Evolutionary conservation across 371 early-diverging fungal species (phyloP), one percentile per base, ranked within the genome.

Genomic region (Capniomyces stellatus): DNA sequence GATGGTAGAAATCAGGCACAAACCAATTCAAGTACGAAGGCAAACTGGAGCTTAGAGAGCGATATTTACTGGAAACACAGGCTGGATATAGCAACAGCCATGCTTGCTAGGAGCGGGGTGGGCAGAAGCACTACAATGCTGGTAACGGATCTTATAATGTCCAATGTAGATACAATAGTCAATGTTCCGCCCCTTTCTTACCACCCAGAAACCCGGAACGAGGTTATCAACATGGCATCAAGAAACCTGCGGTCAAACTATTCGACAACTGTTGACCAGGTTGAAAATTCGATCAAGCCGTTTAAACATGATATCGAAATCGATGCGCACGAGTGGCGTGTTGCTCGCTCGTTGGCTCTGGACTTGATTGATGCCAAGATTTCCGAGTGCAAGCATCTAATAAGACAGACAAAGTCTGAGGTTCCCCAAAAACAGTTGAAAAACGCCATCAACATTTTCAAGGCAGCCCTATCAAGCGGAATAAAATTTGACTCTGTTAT

Each of bases 211-310:
- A 83, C 91, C 0, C 75, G 83, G n/a, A 69, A 75, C 12, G 77
- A 85, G 25, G 77, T 95, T 51, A 70, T 86, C 62, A 75, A 78
- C 44, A 86, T 90, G 59, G 81, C 82, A 6, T 77, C 80, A 52
- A 87, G 85, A 40, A 81, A 93, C 41, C 55, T 97, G 58, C 78
- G 87, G 30, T 71, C 72, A 49, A 88, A 92, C 53, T 88, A 85
- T 64, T 76, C 85, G 48, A 71, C 84, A 1, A 85, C 89, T 0
- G 83, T 90, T 10, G 96, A 95, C 59, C 93, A 92, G 68, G 95
- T 97, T 4, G 98, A 97, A 62, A 95, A 94, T 67, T 89, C 93
- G 6, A 91, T 97, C 68, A 95, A 95, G 67, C 98, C 96, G 2
- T 93, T 81, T 75, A 97, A 97, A 71, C 89, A 86, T 56, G 96